phyloP scores from a whole-genome alignment of 192 early-diverging fungal genomes.

The Coemansia sp. region DNA sequence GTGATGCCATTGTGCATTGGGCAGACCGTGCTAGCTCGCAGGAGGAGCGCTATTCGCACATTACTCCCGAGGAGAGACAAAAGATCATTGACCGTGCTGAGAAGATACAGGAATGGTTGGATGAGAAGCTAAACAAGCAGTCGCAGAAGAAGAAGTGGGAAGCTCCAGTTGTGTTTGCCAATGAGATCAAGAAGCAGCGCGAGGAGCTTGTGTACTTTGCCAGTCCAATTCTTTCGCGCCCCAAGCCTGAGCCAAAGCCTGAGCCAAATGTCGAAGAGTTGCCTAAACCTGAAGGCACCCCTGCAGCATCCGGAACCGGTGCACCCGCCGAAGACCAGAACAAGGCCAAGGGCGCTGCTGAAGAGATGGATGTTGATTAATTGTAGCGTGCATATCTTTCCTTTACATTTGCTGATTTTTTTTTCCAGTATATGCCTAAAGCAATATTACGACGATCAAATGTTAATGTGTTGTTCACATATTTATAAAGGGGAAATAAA shows the following conservation, averaged over 20 bases:
- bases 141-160: constrained; percentile 73
- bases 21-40: constrained; percentile 67
- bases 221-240: constrained; percentile 79
- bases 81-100: constrained; percentile 73
- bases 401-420: not conserved
- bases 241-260: constrained; percentile 81
- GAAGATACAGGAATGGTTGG: constrained; percentile 83
- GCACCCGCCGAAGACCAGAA: constrained; percentile 38
- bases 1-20: constrained; percentile 73
- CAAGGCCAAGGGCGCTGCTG: constrained; percentile 47
- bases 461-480: too few species aligned
- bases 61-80: constrained; percentile 81
- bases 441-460: too few species aligned
- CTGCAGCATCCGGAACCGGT: not conserved
- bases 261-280: constrained; percentile 37
- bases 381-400: not conserved
- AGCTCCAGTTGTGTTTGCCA: constrained; percentile 65
- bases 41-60: constrained; percentile 87
- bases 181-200: constrained; percentile 73
- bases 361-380: constrained; percentile 73
- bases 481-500: too few species aligned
- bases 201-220: constrained; percentile 69
- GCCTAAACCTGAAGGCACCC: constrained; percentile 27
- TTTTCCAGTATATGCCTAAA: too few species aligned
- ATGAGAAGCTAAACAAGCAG: constrained; percentile 74